phyloP scores from a whole-genome alignment of 108 stramenopile genomes.

The Cyclotella cryptica region DNA sequence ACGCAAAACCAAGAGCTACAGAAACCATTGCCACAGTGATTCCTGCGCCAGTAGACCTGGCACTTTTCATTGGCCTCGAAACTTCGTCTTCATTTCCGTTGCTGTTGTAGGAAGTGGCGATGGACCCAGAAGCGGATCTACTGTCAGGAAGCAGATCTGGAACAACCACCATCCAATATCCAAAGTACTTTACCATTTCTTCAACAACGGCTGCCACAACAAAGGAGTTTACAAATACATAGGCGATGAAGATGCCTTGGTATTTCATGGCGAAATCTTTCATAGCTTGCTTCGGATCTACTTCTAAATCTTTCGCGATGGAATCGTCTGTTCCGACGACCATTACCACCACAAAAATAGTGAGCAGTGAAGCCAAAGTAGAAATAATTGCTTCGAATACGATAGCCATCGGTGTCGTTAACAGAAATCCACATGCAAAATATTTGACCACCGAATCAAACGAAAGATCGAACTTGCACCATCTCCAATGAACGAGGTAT shows the following conservation, averaged over 20 bases:
- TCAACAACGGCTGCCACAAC: conserved; percentile 49
- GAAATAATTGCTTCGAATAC: conserved; percentile 48
- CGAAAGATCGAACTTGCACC: conserved; percentile 50
- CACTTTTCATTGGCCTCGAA: conserved; percentile 11
- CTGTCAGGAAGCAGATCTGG: conserved; percentile 51
- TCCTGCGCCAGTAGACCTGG: conserved; percentile 42
- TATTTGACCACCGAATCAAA: conserved; percentile 57
- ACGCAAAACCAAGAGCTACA: conserved; percentile 57
- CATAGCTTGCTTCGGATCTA: conserved; percentile 38
- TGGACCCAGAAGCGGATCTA: neutral
- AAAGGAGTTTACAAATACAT: conserved; percentile 47
- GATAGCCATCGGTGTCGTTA: conserved; percentile 50
- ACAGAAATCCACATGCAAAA: conserved; percentile 54
- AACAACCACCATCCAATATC: conserved; percentile 57
- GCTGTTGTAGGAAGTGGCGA: conserved; percentile 3
- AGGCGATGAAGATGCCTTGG: conserved; percentile 34
- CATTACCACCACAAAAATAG: conserved; percentile 2
- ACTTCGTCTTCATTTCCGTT: neutral
- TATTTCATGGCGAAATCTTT: conserved; percentile 40
- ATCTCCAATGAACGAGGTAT: conserved; percentile 55
- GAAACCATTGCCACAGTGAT: conserved; percentile 59
- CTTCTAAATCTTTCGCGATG: conserved; percentile 27
- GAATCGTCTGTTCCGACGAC: conserved; percentile 29
- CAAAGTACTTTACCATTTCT: conserved; percentile 60
- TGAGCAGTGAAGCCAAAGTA: conserved; percentile 11